Percentiles rank a stretch among this genome's conserved stretches.
These are phyloP conservation scores for Leccinum uliginosum DNA, from an alignment of 768 basidiomycete genomes.

Conservation along the genomic window DNA sequence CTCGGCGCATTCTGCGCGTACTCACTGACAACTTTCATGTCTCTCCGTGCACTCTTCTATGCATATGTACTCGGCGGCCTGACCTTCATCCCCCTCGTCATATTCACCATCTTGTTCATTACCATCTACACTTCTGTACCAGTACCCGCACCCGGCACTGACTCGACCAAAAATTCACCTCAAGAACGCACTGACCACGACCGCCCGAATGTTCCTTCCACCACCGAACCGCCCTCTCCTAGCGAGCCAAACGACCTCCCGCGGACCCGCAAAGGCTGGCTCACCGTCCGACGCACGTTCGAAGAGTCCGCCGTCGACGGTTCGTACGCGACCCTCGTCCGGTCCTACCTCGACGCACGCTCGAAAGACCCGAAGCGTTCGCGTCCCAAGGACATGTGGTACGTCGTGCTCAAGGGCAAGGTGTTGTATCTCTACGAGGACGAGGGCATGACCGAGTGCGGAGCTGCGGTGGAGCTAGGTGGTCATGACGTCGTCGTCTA, in stretches of 20 bases:
- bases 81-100: constrained; percentile 80
- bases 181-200: constrained; percentile 21
- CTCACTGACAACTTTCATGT: constrained; percentile 34
- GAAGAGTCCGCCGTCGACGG: constrained; percentile 59
- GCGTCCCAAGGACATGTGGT: constrained; percentile 90
- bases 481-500: constrained; percentile 73
- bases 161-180: constrained; percentile 25
- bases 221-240: constrained; percentile 11
- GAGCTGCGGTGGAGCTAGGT: constrained; percentile 83
- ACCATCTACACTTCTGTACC: constrained; percentile 84
- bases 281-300: constrained; percentile 77
- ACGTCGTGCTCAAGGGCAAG: constrained; percentile 85
- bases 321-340: constrained; percentile 75
- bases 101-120: constrained; percentile 54
- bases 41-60: constrained; percentile 66
- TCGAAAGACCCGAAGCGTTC: constrained; percentile 82
- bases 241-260: constrained; percentile 52
- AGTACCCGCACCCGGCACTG: constrained; percentile 50
- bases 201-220: constrained; percentile 23
- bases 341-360: constrained; percentile 73
- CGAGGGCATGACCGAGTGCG: constrained; percentile 85
- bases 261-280: constrained; percentile 72
- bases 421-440: constrained; percentile 93
- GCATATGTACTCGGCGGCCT: constrained; percentile 88
- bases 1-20: background rate